Percentiles rank a stretch among this genome's conserved stretches.
phyloP scores from a whole-genome alignment of 768 basidiomycete species.

The Mycena latifolia region DNA sequence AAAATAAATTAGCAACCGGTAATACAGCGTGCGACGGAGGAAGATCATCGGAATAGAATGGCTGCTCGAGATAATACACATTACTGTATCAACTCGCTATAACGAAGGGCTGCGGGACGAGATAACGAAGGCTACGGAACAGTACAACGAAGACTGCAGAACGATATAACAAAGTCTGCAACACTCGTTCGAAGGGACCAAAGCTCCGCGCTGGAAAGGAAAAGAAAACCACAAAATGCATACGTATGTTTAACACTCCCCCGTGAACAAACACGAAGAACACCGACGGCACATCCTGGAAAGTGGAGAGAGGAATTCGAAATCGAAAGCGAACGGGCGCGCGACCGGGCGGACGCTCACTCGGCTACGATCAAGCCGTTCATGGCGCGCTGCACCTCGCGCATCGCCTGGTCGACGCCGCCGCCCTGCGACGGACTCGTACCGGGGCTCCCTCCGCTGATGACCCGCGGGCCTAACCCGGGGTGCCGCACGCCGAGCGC shows the following conservation, averaged over 20 bases:
- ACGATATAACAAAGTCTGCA: slow-evolving; percentile 15
- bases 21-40: slow-evolving; percentile 33
- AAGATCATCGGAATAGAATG: slow-evolving; percentile 17
- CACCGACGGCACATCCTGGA: slow-evolving; percentile 10
- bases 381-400: slow-evolving; percentile 82
- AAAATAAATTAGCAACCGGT: slow-evolving; percentile 34
- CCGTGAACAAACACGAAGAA: slow-evolving; percentile 9
- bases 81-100: slow-evolving; percentile 36
- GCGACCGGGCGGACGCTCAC: slow-evolving; percentile 61
- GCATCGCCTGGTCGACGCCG: slow-evolving; percentile 68
- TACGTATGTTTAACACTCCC: slow-evolving; percentile 30
- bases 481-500: slow-evolving; percentile 90
- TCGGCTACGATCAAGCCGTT: slow-evolving; percentile 81
- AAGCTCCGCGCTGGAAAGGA: slow-evolving; percentile 31
- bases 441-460: slow-evolving; percentile 57
- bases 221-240: slow-evolving; percentile 34
- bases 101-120: slow-evolving; percentile 17
- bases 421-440: slow-evolving; percentile 55
- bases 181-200: slow-evolving; percentile 32
- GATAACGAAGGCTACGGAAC: slow-evolving; percentile 28
- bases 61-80: slow-evolving; percentile 35
- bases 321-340: background rate
- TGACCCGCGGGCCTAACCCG: slow-evolving; percentile 70
- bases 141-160: background rate
- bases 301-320: slow-evolving; percentile 1